Conservation (phyloP, 768 basidiomycete species). For the Boletus rex-veris region DNA sequence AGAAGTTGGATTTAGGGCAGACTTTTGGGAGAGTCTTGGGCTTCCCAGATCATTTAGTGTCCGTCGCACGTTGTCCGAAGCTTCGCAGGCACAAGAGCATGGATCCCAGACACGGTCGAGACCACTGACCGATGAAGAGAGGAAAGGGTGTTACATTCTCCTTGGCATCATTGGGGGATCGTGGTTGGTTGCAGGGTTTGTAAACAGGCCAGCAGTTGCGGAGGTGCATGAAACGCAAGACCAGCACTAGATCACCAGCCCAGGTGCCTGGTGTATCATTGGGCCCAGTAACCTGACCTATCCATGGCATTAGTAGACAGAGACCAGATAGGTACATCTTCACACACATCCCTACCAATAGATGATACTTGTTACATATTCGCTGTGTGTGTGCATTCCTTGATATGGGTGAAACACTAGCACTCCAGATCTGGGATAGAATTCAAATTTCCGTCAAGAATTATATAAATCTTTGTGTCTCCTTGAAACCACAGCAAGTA, state of each 20-base stretch:
- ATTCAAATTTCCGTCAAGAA: too few species aligned
- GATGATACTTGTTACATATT: too few species aligned
- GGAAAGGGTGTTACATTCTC: conserved; percentile 44
- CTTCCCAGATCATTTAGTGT: conserved; percentile 33
- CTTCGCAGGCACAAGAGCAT: conserved; percentile 14
- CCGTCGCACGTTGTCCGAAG: conserved; percentile 15
- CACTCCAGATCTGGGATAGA: too few species aligned
- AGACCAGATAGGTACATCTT: too few species aligned
- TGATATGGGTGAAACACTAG: too few species aligned
- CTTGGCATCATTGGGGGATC: conserved; percentile 48
- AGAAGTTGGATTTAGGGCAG: conserved; percentile 27
- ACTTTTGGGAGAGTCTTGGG: conserved; percentile 37
- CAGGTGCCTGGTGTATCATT: too few species aligned
- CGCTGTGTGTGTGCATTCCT: too few species aligned
- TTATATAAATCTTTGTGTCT: too few species aligned
- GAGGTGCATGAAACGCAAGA: conserved; percentile 9
- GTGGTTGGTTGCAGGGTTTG: conserved; percentile 41
- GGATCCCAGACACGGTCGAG: conserved; percentile 24
- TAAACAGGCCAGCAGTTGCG: conserved; percentile 12
- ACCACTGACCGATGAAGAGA: conserved; percentile 42
- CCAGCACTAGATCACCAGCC: conserved; percentile 13
- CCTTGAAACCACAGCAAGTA: too few species aligned
- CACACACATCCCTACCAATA: too few species aligned
- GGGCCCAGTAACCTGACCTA: too few species aligned
- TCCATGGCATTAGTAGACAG: too few species aligned